Evolutionary conservation across 345 rosid species (phyloP).

Genomic region (Combretum micranthum): DNA sequence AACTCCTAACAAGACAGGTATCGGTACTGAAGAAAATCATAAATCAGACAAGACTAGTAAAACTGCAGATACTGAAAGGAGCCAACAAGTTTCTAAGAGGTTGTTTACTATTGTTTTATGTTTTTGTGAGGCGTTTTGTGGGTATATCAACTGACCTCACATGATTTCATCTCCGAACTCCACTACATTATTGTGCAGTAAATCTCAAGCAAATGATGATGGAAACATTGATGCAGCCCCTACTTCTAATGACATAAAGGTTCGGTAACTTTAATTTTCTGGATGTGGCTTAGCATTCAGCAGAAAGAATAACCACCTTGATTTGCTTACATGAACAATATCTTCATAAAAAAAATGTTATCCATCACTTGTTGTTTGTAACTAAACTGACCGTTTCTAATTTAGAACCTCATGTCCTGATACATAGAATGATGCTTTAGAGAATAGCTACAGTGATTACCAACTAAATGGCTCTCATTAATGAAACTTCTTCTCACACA

Average conservation of each 20-base stretch:
- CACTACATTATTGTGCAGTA: conserved; percentile 13
- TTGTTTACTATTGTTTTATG: background rate
- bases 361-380: no score
- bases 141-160: background rate
- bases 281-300: no score
- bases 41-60: conserved; percentile 15
- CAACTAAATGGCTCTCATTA: no score
- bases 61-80: conserved; percentile 21
- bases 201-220: conserved; percentile 31
- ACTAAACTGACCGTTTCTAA: no score
- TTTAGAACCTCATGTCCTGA: no score
- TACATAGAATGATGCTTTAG: no score
- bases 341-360: no score
- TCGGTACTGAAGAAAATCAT: conserved; percentile 16
- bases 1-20: conserved; percentile 19
- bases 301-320: no score
- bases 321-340: no score
- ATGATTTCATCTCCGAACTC: background rate
- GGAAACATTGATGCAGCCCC: conserved; percentile 30
- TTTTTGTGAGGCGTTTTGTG: background rate
- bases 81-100: conserved; percentile 3
- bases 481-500: no score
- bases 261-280: conserved; percentile 9
- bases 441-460: no score
- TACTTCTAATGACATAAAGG: conserved; percentile 53